Evolutionary conservation across 116 monocot genomes (phyloP), one percentile per base, ranked within the genome.

Genomic region (Papilionanthe hybrid): DNA sequence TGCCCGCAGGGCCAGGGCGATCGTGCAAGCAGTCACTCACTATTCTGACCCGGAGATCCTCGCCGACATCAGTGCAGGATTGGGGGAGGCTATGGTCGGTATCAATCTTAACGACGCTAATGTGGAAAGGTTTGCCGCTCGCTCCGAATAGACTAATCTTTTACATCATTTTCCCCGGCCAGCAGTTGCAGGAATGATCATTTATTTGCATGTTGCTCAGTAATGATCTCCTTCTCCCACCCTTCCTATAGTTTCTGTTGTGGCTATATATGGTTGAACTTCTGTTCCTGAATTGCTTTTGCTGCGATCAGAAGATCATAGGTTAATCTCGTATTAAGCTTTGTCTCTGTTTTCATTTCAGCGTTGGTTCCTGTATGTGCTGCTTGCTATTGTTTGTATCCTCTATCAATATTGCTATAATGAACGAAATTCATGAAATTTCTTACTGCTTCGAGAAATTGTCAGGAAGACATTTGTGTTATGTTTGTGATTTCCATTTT

Each of bases 1-100:
- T 9, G 72, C 78, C 2, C 19, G 73, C 20, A 83, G 83, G 68
- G 83, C 83, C 2, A 72, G 78, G 60, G 83, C 83, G 9, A 83
- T 83, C 5, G 83, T 83, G 42, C 83, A 78, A 73, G 83, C 83
- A 6, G 83, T 83, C 8, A 78, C 83, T 23, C 72, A 83, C 32
- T 83, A 78, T 32, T 78, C 78, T 28, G 83, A 83, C 28, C 83
- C 83, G 56, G 78, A 83, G 19, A 30, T 83, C 29, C 73, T 83
- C 13, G 83, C 83, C 0, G 83, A 78, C 17, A 29, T 83, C 23
- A 83, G 83, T 55, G 66, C 68, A 20, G 83, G 78, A 0, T 76
- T 83, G 23, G 83, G 83, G 72, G 83, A 83, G 45, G 83, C 83
- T 1, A 83, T 83, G 83, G 83, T 78, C 5, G 83, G 83, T 15